These are phyloP conservation scores for Penicillium macrosclerotiorum DNA, from an alignment of 495 filamentous ascomycete genomes.

Conservation along the genomic window DNA sequence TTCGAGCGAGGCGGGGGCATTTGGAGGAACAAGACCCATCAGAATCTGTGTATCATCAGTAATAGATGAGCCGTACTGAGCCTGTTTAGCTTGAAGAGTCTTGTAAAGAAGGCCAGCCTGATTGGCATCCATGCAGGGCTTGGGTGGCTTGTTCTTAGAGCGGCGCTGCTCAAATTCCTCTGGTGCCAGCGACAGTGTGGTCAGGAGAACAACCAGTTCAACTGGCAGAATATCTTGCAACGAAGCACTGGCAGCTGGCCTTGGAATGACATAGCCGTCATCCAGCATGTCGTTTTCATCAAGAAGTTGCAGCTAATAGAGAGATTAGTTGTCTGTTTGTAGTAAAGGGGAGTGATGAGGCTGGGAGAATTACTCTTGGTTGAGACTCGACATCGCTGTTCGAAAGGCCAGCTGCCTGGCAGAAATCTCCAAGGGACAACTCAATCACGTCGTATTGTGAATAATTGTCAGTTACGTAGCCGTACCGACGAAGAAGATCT, in stretches of 20 bases:
- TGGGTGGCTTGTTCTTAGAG: constrained; percentile 48
- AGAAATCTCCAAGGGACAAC: constrained; percentile 57
- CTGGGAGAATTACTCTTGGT: constrained; percentile 31
- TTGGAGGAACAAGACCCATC: constrained; percentile 19
- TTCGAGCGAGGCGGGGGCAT: constrained; percentile 21
- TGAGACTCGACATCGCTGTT: constrained; percentile 41
- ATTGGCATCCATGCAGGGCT: constrained; percentile 29
- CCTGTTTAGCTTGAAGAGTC: constrained; percentile 27
- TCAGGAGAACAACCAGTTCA: constrained; percentile 51
- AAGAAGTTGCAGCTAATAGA: constrained; percentile 42
- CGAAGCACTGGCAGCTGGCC: constrained; percentile 32
- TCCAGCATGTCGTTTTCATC: constrained; percentile 51
- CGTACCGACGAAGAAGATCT: constrained; percentile 83
- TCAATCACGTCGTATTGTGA: constrained; percentile 79
- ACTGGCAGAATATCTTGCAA: constrained; percentile 39
- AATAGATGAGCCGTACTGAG: constrained; percentile 61
- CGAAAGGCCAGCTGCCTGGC: constrained; percentile 45
- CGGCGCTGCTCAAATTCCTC: constrained; percentile 35
- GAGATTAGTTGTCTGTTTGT: constrained; percentile 8
- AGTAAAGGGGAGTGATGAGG: constrained; percentile 8
- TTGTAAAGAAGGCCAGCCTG: constrained; percentile 33
- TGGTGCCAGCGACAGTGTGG: constrained; percentile 41
- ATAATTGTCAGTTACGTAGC: constrained; percentile 80
- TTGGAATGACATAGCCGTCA: constrained; percentile 53
- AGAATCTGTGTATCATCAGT: constrained; percentile 61